phyloP scores from a whole-genome alignment of 2,329 filamentous ascomycete genomes.

The Cladosporium sp. region DNA sequence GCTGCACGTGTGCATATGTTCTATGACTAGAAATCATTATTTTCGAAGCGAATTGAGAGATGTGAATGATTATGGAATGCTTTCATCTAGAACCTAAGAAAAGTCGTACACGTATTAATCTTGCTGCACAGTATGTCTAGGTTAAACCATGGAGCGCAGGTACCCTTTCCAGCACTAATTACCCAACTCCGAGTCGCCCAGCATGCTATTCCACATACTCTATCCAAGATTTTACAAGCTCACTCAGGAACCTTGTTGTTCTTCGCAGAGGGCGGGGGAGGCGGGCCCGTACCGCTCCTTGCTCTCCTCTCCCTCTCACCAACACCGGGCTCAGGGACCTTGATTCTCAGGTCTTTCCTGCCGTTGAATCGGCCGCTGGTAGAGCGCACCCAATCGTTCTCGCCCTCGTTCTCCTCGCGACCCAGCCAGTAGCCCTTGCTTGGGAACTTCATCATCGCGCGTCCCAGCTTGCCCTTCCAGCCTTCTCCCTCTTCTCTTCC shows the following conservation, averaged over 20 bases:
- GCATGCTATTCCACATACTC: neutral
- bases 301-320: slow-evolving; percentile 55
- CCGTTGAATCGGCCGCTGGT: slow-evolving; percentile 55
- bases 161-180: neutral
- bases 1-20: slow-evolving; percentile 3
- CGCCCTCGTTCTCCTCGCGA: slow-evolving; percentile 51
- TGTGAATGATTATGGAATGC: neutral
- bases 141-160: neutral
- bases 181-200: neutral
- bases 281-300: slow-evolving; percentile 55
- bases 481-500: slow-evolving; percentile 70
- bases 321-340: slow-evolving; percentile 39
- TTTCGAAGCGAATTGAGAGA: neutral
- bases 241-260: slow-evolving; percentile 4
- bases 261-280: slow-evolving; percentile 21
- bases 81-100: neutral
- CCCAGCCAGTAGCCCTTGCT: slow-evolving; percentile 78
- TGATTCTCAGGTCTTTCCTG: slow-evolving; percentile 32
- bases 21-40: neutral
- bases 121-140: slow-evolving; percentile 2
- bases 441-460: slow-evolving; percentile 63
- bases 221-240: neutral
- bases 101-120: slow-evolving; percentile 1
- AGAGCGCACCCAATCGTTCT: slow-evolving; percentile 63
- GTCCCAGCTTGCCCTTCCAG: slow-evolving; percentile 71